Base-by-base conservation (phyloP, 345 rosid species). In the Combretum micranthum region DNA sequence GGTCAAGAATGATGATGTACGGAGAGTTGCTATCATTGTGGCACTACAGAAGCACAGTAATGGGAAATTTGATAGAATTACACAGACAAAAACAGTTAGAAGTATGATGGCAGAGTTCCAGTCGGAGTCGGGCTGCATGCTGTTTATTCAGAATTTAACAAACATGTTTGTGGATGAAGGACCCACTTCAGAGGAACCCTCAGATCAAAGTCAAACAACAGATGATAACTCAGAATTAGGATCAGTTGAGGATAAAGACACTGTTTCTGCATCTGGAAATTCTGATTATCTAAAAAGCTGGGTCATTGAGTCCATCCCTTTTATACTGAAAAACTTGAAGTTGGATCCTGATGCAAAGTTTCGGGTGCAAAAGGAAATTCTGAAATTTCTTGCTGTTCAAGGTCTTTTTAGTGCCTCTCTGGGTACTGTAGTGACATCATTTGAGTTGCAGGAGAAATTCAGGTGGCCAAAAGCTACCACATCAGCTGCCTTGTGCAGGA, bases 161-260 rank as follows among this genome's bases (percentile, higher is more conserved):
- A 63, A 80, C 77, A 69, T 94, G 83, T 94, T 93, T 68, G 80
- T 94, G 55, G 97, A 94, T 75, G 95, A 81, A 63, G 79, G 80
- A 49, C 79, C 78, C 63, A 68, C 72, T 64, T 77, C 88, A 13
- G 97, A 83, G 67, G 90, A 90, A 70, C 86, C 97, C 55, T 94
- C 97, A 32, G 97, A 89, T 77, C 99, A 89, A 78, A 93, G 97
- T 76, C 97, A 92, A 78, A 89, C 99, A 60, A 93, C 97, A 15
- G 99, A 94, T 80, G 99, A 94, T 58, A 93, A 90, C 68, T 87
- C 92, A 18, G 99, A 89, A 73, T 79, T 85, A 57, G 96, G 90
- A 42, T 83, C 91, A 20, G 52, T 68, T 11, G 96, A 88, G 71
- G 96, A 87, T 63, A 93, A 81, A 74, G 95, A 87, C 62, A 76